A percentile compares a stretch with the other conserved stretches of the same genome.
phyloP scores from a whole-genome alignment of 768 basidiomycete genomes.

The Austroboletus eburneus region DNA sequence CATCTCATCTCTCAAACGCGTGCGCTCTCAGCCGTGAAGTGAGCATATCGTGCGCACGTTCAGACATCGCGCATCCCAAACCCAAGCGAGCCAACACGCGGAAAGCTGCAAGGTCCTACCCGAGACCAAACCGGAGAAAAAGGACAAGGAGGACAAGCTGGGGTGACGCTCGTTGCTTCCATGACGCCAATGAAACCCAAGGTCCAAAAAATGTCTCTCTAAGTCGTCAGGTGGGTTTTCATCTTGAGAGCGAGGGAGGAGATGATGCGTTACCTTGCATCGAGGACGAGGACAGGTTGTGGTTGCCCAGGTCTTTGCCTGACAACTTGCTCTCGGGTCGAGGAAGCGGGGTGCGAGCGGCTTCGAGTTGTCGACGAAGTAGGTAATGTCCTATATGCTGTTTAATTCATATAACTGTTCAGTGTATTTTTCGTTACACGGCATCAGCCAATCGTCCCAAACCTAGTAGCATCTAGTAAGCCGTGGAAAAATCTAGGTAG shows the following conservation, averaged over 20 bases:
- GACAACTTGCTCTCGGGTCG: constrained; percentile 33
- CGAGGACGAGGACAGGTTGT: constrained; percentile 35
- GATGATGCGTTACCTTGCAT: constrained; percentile 3
- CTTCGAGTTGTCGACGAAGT: too few species aligned
- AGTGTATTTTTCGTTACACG: too few species aligned
- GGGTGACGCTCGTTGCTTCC: constrained; percentile 47
- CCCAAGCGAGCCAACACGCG: constrained; percentile 12
- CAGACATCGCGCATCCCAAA: constrained; percentile 40
- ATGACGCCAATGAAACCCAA: constrained; percentile 48
- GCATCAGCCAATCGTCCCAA: too few species aligned
- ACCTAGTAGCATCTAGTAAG: too few species aligned
- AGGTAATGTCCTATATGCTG: too few species aligned
- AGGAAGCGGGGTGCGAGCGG: constrained; percentile 24
- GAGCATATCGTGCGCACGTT: constrained; percentile 74
- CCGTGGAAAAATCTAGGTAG: too few species aligned
- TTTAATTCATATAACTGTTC: too few species aligned
- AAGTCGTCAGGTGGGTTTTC: constrained; percentile 4
- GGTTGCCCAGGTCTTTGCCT: constrained; percentile 40
- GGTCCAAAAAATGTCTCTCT: constrained; percentile 1
- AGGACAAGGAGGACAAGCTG: constrained; percentile 4
- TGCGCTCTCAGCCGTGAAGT: constrained; percentile 63
- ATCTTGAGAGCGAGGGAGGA: neutral
- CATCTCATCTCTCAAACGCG: constrained; percentile 45
- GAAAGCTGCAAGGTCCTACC: constrained; percentile 13
- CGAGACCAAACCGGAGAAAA: constrained; percentile 9